Evolutionary conservation across 352 stramenopile species (phyloP).

Genomic region (Peronosclerospora sorghi): DNA sequence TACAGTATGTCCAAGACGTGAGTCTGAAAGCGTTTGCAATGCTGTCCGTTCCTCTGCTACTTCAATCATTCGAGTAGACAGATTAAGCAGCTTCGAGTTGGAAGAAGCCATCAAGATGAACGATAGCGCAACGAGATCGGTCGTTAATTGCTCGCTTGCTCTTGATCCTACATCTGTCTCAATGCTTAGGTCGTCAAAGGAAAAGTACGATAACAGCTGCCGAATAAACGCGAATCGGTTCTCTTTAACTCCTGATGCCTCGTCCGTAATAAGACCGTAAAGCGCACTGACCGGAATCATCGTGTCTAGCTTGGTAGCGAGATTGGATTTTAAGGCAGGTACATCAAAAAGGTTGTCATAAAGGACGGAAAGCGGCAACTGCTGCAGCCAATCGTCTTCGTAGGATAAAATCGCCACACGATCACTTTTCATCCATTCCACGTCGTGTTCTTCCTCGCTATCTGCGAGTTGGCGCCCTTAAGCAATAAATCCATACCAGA

Average conservation of each 20-base stretch:
- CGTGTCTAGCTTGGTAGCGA: slow-evolving; percentile 34
- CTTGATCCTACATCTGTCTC: slow-evolving; percentile 27
- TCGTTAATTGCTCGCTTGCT: slow-evolving; percentile 27
- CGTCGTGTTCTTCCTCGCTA: slow-evolving; percentile 2
- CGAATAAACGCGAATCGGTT: slow-evolving; percentile 23
- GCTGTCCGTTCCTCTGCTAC: too few relatives aligned
- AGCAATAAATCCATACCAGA: slow-evolving; percentile 38
- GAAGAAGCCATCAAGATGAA: too few relatives aligned
- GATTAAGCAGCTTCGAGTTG: too few relatives aligned
- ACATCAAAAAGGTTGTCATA: slow-evolving; percentile 12
- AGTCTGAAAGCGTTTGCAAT: too few relatives aligned
- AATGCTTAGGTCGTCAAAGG: slow-evolving; percentile 20
- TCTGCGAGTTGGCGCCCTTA: slow-evolving; percentile 6
- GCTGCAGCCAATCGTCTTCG: slow-evolving; percentile 18
- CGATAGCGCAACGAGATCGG: too few relatives aligned
- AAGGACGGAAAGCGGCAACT: slow-evolving; percentile 27
- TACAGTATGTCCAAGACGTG: slow-evolving; percentile 51
- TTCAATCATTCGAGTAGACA: too few relatives aligned
- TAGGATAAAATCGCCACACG: slow-evolving; percentile 7
- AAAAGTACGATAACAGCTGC: slow-evolving; percentile 22
- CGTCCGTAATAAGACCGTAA: slow-evolving; percentile 22
- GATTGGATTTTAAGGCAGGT: slow-evolving; percentile 5
- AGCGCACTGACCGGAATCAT: slow-evolving; percentile 37
- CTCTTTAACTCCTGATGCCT: neutral
- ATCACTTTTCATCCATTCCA: slow-evolving; percentile 3